Percentiles rank a stretch among this genome's conserved stretches.
These are phyloP conservation scores for Penicillium oxalicum DNA, from an alignment of 2,329 filamentous ascomycete genomes.

Conservation along the genomic window DNA sequence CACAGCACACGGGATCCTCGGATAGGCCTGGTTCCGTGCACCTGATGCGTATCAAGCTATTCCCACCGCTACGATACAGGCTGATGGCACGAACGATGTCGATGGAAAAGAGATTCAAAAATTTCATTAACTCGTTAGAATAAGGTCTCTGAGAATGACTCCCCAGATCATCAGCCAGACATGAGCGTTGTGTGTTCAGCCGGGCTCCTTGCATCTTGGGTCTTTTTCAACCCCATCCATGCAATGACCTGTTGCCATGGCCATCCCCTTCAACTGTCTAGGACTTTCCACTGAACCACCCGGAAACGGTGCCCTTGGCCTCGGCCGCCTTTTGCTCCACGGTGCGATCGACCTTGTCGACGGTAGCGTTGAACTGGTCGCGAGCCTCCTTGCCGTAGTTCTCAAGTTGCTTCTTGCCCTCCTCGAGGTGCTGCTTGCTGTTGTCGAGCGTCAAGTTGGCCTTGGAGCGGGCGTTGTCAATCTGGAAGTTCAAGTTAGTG, in stretches of 20 bases:
- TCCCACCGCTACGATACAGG: no score
- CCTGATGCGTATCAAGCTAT: no score
- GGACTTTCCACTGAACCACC: conserved; percentile 69
- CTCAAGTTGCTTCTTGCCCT: conserved; percentile 51
- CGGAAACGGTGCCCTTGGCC: conserved; percentile 74
- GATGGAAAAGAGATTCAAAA: no score
- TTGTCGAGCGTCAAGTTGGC: conserved; percentile 42
- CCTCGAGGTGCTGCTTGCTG: conserved; percentile 36
- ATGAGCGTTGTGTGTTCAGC: no score
- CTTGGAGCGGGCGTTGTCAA: conserved; percentile 56
- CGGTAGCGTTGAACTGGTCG: conserved; percentile 46
- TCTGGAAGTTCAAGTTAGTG: conserved; percentile 31
- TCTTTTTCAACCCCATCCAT: no score
- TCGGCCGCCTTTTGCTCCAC: conserved; percentile 72
- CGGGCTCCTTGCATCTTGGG: no score
- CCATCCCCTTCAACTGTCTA: conserved; percentile 8
- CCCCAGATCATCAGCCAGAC: neutral
- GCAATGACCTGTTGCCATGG: no score
- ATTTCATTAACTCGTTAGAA: no score
- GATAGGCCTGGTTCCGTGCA: no score
- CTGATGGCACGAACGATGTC: no score
- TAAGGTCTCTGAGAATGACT: neutral
- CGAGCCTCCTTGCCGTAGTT: conserved; percentile 60
- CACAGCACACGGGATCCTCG: no score
- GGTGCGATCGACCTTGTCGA: conserved; percentile 76